Base-by-base conservation (phyloP, 2,329 filamentous ascomycete species). In the Juglanconis oblonga region DNA sequence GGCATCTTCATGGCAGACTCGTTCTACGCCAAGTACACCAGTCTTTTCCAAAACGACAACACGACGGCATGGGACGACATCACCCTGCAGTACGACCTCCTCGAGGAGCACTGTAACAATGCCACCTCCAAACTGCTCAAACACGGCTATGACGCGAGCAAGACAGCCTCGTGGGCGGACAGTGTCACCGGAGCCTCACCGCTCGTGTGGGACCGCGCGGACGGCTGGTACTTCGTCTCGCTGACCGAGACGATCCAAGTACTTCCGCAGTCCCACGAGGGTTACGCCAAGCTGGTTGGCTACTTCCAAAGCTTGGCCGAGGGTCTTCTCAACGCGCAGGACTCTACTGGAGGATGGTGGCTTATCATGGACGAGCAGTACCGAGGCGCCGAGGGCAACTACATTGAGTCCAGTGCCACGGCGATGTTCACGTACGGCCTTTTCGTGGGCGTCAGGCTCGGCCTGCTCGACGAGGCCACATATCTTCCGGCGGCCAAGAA, bases 111-210 rank as follows among this genome's bases (percentile, higher is more conserved):
- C 63, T 79, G 76, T 58, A 64, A 69, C 14, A 71, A 79, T 64
- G 61, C 69, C 38, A 70, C 68, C 2, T 75, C 73, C 0, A 75
- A 76, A 0, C 71, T 85, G 1, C 70, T 83, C 1, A 76, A 82
- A 0, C 83, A 86, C 62, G 82, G 83, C 3, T 86, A 83, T 64
- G 83, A 85, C 62, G 76, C 76, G 44, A 72, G 71, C 9, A 77
- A 74, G 59, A 74, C 64, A 0, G 81, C 81, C 7, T 66, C 76
- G 0, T 86, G 83, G 83, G 82, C 83, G 0, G 73, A 82, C 56
- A 70, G 73, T 0, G 60, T 67, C 3, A 84, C 78, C 0, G 83
- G 83, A 1, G 81, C 77, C 0, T 79, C 78, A 42, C 81, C 79
- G 0, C 68, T 79, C 6, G 78, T 84, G 14, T 86, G 83, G 83